Conservation (phyloP, 1,139 yeast species). For the Candida sp. region DNA sequence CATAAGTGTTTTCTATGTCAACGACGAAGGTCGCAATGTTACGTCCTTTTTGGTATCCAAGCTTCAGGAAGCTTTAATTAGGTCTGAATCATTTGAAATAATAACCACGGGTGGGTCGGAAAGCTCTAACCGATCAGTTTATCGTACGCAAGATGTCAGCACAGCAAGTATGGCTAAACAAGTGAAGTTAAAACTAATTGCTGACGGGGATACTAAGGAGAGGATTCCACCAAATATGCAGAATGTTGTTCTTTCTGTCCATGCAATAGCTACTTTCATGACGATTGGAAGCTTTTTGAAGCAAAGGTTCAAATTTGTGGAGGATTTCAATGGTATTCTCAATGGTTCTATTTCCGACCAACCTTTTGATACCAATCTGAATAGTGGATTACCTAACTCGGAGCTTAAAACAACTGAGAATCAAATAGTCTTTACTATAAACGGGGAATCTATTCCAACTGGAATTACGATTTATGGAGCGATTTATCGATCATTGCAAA, state of each 20-base stretch:
- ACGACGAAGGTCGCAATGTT: slow-evolving; percentile 19
- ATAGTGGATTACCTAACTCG: slow-evolving; percentile 6
- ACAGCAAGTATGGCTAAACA: slow-evolving; percentile 67
- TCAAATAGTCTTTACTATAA: slow-evolving; percentile 56
- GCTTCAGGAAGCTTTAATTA: slow-evolving; percentile 70
- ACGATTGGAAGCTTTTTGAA: slow-evolving; percentile 65
- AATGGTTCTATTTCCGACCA: slow-evolving; percentile 7
- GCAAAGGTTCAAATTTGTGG: slow-evolving; percentile 25
- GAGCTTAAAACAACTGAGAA: slow-evolving; percentile 11
- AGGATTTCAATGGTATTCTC: slow-evolving; percentile 12
- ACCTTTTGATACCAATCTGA: slow-evolving; percentile 9
- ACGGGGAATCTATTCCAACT: slow-evolving; percentile 59
- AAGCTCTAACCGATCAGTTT: slow-evolving; percentile 4
- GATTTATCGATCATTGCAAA: slow-evolving; percentile 52
- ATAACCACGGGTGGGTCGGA: slow-evolving; percentile 47
- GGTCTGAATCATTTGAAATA: slow-evolving; percentile 76
- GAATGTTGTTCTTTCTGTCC: slow-evolving; percentile 63
- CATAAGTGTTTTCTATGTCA: slow-evolving; percentile 38
- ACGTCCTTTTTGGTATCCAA: slow-evolving; percentile 34
- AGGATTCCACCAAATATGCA: slow-evolving; percentile 28
- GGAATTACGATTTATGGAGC: slow-evolving; percentile 85
- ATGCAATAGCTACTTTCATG: slow-evolving; percentile 83
- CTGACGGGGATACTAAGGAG: slow-evolving; percentile 21
- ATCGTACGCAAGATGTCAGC: slow-evolving; percentile 32
- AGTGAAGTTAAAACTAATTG: slow-evolving; percentile 52